A percentile compares a stretch with the other conserved stretches of the same genome.
Conservation (phyloP, 805 yeast species). For the Allodekkera sacchari region DNA sequence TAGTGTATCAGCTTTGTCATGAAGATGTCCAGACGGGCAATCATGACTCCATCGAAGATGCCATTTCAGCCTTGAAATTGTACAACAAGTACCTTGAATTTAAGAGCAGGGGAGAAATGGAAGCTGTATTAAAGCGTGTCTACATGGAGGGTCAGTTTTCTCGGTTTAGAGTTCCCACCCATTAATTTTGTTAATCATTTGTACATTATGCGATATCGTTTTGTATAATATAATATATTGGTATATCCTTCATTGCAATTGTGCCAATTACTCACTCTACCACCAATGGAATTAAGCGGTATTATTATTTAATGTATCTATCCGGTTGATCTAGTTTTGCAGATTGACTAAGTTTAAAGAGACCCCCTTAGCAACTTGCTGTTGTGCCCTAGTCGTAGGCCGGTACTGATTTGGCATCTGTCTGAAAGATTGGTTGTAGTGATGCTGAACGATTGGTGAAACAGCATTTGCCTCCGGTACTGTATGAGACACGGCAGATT, state of each 20-base stretch:
- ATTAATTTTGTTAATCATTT: too few species aligned
- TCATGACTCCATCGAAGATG: constrained; percentile 97
- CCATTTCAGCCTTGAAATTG: constrained; percentile 71
- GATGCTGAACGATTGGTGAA: too few species aligned
- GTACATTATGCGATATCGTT: too few species aligned
- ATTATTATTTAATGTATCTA: too few species aligned
- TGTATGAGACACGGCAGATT: too few species aligned
- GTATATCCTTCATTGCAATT: too few species aligned
- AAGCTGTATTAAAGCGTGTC: constrained; percentile 51
- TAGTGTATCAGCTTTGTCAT: constrained; percentile 71
- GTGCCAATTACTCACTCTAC: too few species aligned
- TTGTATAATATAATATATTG: too few species aligned
- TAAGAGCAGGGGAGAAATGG: constrained; percentile 48
- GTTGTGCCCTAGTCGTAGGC: constrained; percentile 26
- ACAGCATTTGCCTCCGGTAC: too few species aligned
- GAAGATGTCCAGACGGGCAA: constrained; percentile 83
- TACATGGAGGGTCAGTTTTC: constrained; percentile 61
- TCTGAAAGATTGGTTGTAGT: too few species aligned
- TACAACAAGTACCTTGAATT: constrained; percentile 68
- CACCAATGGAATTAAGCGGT: too few species aligned
- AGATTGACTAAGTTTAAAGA: constrained; percentile 16
- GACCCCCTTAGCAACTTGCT: constrained; percentile 11
- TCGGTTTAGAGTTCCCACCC: constrained; percentile 50
- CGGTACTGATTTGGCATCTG: constrained; percentile 10
- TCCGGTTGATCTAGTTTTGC: constrained; percentile 9